Evolutionary conservation across 177 flowering plant species (phyloP).

Genomic region (Vitis hybrid): DNA sequence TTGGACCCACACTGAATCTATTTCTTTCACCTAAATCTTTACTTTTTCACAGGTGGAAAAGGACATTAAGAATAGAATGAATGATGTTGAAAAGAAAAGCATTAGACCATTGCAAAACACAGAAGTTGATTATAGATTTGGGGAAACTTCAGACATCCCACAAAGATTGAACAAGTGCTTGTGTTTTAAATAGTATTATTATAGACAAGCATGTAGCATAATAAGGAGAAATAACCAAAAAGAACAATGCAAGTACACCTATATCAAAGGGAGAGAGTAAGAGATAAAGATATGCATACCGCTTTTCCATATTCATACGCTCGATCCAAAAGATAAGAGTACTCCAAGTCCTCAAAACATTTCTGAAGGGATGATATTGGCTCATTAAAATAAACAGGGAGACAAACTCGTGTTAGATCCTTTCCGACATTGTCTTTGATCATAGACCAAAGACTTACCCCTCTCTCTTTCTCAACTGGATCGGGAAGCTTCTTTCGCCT

Average conservation of each 20-base stretch:
- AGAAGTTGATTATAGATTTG: too few relatives aligned
- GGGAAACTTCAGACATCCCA: too few relatives aligned
- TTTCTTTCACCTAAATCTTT: too few relatives aligned
- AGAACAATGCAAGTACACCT: not conserved
- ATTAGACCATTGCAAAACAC: too few relatives aligned
- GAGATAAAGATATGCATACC: constrained; percentile 23
- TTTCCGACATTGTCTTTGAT: constrained; percentile 97
- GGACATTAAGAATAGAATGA: too few relatives aligned
- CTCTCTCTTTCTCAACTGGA: constrained; percentile 92
- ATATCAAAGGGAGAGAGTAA: constrained; percentile 8
- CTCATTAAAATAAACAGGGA: constrained; percentile 96
- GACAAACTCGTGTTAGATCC: constrained; percentile 89
- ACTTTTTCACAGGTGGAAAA: too few relatives aligned
- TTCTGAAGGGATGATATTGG: constrained; percentile 96
- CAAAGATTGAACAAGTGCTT: too few relatives aligned
- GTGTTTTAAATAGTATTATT: too few relatives aligned
- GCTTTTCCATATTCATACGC: constrained; percentile 83
- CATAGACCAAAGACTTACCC: constrained; percentile 94
- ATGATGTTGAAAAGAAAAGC: too few relatives aligned
- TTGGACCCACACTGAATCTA: too few relatives aligned
- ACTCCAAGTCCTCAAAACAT: constrained; percentile 93
- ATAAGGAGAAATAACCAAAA: not conserved
- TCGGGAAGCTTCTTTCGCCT: constrained; percentile 79
- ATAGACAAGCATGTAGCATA: too few relatives aligned
- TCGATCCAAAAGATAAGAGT: constrained; percentile 83